These are phyloP conservation scores for Elasticomyces elasticus DNA, from an alignment of 495 filamentous ascomycete genomes.

Conservation along the genomic window DNA sequence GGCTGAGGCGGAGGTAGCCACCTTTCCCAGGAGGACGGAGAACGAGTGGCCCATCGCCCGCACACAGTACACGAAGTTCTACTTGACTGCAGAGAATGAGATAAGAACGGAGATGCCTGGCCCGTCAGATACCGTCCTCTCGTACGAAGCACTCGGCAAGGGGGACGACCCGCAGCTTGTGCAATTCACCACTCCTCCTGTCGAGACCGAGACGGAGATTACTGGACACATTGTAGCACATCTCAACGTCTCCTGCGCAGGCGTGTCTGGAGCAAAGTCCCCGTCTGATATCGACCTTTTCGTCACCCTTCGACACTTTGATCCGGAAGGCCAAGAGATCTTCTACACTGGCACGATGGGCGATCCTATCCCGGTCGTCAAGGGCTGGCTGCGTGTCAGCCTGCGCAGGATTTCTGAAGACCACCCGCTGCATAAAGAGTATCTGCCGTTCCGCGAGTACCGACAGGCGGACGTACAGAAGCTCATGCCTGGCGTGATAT, in stretches of 20 bases:
- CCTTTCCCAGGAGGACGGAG: constrained; percentile 29
- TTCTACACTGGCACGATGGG: constrained; percentile 51
- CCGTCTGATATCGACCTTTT: constrained; percentile 55
- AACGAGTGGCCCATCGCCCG: constrained; percentile 54
- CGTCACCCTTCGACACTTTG: constrained; percentile 49
- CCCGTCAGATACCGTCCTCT: constrained; percentile 29
- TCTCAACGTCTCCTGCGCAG: constrained; percentile 24
- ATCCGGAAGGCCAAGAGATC: constrained; percentile 44
- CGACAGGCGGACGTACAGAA: constrained; percentile 43
- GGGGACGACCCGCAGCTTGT: constrained; percentile 39
- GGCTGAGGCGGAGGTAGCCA: constrained; percentile 17
- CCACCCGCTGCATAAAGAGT: constrained; percentile 40
- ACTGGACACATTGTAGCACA: constrained; percentile 56
- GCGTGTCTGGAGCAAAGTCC: constrained; percentile 12
- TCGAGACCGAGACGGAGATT: constrained; percentile 36
- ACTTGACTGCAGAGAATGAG: constrained; percentile 35
- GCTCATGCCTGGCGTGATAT: constrained; percentile 46
- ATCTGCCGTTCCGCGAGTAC: constrained; percentile 51
- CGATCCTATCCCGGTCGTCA: constrained; percentile 40
- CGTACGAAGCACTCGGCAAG: constrained; percentile 45
- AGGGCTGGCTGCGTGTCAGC: constrained; percentile 48
- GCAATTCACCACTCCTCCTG: constrained; percentile 45
- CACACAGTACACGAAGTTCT: constrained; percentile 49
- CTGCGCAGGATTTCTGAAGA: constrained; percentile 42
- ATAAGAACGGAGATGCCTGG: constrained; percentile 26